Conservation (phyloP, 129 eudicot species). For the Escallonia rubra region DNA sequence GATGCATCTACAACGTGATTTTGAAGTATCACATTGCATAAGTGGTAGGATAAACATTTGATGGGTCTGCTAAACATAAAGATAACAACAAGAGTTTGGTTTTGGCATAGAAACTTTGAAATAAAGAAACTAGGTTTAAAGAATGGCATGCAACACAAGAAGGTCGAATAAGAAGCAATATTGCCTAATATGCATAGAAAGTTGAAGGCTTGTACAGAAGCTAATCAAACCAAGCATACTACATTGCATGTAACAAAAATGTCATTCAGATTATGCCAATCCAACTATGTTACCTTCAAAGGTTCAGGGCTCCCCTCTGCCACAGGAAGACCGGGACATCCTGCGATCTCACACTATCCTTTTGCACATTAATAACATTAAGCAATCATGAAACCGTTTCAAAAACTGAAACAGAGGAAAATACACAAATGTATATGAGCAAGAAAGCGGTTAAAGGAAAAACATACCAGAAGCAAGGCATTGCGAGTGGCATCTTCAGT, state of each 20-base stretch:
- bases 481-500: slow-evolving; percentile 81
- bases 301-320: slow-evolving; percentile 82
- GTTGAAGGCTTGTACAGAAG: background rate
- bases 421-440: slow-evolving; percentile 1
- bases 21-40: too few relatives aligned
- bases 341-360: slow-evolving; percentile 99
- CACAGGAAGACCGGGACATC: slow-evolving; percentile 71
- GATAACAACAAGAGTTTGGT: too few relatives aligned
- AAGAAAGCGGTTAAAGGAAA: slow-evolving; percentile 6
- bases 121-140: too few relatives aligned
- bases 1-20: too few relatives aligned
- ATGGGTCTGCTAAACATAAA: too few relatives aligned
- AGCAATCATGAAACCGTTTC: slow-evolving; percentile 41
- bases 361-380: slow-evolving; percentile 44
- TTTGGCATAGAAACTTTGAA: too few relatives aligned
- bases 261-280: background rate
- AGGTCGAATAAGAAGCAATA: background rate
- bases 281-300: slow-evolving; percentile 51
- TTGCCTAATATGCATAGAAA: background rate
- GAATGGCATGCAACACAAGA: too few relatives aligned
- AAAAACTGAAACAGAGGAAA: slow-evolving; percentile 1
- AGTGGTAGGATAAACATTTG: too few relatives aligned
- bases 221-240: background rate
- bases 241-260: background rate
- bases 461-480: slow-evolving; percentile 76